Percentiles rank a stretch among this genome's conserved stretches.
Evolutionary conservation across 2,329 filamentous ascomycete species (phyloP).

Genomic region (Aotearoamyces nothofagi): DNA sequence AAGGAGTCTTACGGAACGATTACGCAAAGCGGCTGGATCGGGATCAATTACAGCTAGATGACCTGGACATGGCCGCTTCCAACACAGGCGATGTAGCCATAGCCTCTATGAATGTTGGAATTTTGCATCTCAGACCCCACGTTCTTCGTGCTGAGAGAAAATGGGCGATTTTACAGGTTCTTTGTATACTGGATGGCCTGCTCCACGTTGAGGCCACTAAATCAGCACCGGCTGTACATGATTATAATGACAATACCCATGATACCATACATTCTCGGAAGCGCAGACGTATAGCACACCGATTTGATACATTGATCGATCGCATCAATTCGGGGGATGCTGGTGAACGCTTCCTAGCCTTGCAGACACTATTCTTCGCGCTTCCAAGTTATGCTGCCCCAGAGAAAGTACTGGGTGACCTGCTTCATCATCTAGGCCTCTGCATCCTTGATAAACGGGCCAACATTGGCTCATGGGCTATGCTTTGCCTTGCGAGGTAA

Average conservation of each 20-base stretch:
- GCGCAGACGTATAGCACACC: slow-evolving; percentile 12
- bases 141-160: slow-evolving; percentile 39
- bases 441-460: slow-evolving; percentile 56
- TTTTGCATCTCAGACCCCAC: slow-evolving; percentile 38
- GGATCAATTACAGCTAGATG: slow-evolving; percentile 63
- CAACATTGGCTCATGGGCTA: slow-evolving; percentile 60
- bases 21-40: slow-evolving; percentile 59
- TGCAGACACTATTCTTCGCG: slow-evolving; percentile 37
- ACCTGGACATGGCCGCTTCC: slow-evolving; percentile 35
- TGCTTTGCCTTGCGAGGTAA: slow-evolving; percentile 69
- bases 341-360: slow-evolving; percentile 15
- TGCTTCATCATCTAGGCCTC: slow-evolving; percentile 41
- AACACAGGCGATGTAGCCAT: slow-evolving; percentile 11
- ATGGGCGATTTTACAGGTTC: slow-evolving; percentile 42
- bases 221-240: slow-evolving; percentile 2
- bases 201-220: slow-evolving; percentile 1
- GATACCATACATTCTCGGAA: slow-evolving; percentile 14
- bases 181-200: slow-evolving; percentile 37
- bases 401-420: slow-evolving; percentile 33
- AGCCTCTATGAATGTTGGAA: slow-evolving; percentile 25
- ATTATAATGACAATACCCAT: slow-evolving; percentile 3
- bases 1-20: slow-evolving; percentile 60
- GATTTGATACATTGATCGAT: slow-evolving; percentile 13
- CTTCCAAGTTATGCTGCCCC: slow-evolving; percentile 29
- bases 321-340: slow-evolving; percentile 12